Base-by-base conservation (phyloP, 2,329 filamentous ascomycete genomes). In the Iodosphaeria phyllophila region DNA sequence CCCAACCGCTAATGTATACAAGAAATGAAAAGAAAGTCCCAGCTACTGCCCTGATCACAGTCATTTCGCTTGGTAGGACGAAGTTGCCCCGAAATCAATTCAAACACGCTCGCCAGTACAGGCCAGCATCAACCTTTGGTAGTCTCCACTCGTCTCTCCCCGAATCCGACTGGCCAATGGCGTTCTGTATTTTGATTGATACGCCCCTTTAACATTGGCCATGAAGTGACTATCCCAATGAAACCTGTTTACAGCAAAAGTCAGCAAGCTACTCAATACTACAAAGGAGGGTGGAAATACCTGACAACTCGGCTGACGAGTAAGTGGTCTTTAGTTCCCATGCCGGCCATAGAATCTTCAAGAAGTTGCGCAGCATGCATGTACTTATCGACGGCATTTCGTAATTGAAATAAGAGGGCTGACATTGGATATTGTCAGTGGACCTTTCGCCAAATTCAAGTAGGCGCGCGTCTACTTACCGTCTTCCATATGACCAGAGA, bases 391-490 rank as follows among this genome's bases (percentile, higher is more conserved):
- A 66, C 55, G 3, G 78, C 86, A 8, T 74, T 60, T 8, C 64
- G 64, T n/a, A 93, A 55, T 47, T 92, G 82, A 44, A 71, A 72
- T 14, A 89, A 52, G 1, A 95, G 62, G 0, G 82, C 82, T 10
- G 79, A n/a, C n/a, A 67, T 45, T 84, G 61, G 83, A 95, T 93
- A 44, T 95, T 86, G 1, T 86, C 86, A 0, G 74, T 78, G 50
- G 93, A 93, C 40, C 89, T 72, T 53, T 73, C n/a, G n/a, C n/a
- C n/a, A n/a, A n/a, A n/a, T n/a, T n/a, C n/a, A n/a, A n/a, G n/a
- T n/a, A n/a, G n/a, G n/a, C n/a, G n/a, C n/a, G n/a, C n/a, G n/a
- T n/a, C n/a, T n/a, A n/a, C n/a, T n/a, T n/a, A n/a, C n/a, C n/a
- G n/a, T n/a, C n/a, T n/a, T n/a, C n/a, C n/a, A n/a, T n/a, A n/a